Evolutionary conservation across 768 basidiomycete species (phyloP).

Genomic region (Termitomyces bulborhizus): DNA sequence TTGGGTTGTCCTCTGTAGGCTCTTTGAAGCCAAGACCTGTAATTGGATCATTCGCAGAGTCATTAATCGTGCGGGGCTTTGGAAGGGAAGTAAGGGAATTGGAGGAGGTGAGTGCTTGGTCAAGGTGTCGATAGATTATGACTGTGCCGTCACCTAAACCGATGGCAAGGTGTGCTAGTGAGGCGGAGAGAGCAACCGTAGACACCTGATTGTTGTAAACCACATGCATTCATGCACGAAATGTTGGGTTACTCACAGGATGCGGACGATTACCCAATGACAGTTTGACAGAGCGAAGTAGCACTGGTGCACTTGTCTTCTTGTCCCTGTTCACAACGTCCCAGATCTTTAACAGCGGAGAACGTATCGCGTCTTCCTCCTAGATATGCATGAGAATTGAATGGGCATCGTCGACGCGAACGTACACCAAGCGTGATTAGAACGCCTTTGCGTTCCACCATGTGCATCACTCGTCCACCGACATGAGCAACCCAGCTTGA

Average conservation of each 20-base stretch:
- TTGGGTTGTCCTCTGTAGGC: conserved; percentile 36
- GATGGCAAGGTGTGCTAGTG: conserved; percentile 80
- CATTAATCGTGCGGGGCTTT: conserved; percentile 79
- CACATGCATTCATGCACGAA: conserved; percentile 1
- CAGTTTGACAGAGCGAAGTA: conserved; percentile 72
- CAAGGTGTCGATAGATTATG: conserved; percentile 83
- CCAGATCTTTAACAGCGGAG: conserved; percentile 84
- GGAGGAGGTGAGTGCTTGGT: conserved; percentile 79
- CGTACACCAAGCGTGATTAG: conserved; percentile 87
- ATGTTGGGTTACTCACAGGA: conserved; percentile 41
- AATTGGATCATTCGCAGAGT: conserved; percentile 81
- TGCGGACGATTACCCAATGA: conserved; percentile 74
- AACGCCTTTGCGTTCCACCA: conserved; percentile 75
- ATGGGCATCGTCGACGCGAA: conserved; percentile 10
- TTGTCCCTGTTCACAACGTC: conserved; percentile 69
- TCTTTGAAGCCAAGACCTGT: conserved; percentile 89
- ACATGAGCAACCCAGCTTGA: conserved; percentile 78
- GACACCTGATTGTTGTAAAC: conserved; percentile 46
- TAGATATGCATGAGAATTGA: conserved; percentile 22
- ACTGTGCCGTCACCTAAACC: conserved; percentile 96
- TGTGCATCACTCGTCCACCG: conserved; percentile 78
- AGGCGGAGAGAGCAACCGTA: conserved; percentile 70
- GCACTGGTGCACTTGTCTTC: conserved; percentile 51
- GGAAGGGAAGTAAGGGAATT: conserved; percentile 70
- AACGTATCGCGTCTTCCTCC: conserved; percentile 70